Conservation (phyloP, 106 monocot genomes). For the Acorus gramineus region DNA sequence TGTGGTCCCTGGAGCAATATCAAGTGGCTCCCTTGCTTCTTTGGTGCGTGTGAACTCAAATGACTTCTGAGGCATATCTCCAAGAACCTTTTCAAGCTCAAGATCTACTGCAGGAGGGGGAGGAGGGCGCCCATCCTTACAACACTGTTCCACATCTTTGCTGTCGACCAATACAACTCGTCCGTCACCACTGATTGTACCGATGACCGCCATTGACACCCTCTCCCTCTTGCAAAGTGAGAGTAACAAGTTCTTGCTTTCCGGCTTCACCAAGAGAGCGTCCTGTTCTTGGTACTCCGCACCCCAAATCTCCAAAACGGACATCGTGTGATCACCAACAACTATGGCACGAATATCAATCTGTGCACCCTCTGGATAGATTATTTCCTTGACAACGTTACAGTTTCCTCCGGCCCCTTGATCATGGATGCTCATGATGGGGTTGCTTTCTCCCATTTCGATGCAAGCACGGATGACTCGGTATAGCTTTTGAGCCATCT, state of each 20-base stretch:
- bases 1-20: slow-evolving; percentile 59
- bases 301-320: slow-evolving; percentile 95
- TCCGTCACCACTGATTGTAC: slow-evolving; percentile 63
- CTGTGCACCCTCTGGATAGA: slow-evolving; percentile 91
- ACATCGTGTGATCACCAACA: slow-evolving; percentile 93
- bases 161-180: slow-evolving; percentile 61
- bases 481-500: slow-evolving; percentile 98
- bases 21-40: slow-evolving; percentile 29
- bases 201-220: slow-evolving; percentile 91
- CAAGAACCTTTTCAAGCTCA: slow-evolving; percentile 88
- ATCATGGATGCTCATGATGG: slow-evolving; percentile 95
- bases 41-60: slow-evolving; percentile 54
- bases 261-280: slow-evolving; percentile 71
- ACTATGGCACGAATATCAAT: slow-evolving; percentile 74
- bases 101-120: slow-evolving; percentile 75
- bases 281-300: slow-evolving; percentile 99
- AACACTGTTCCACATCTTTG: slow-evolving; percentile 27
- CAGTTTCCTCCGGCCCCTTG: slow-evolving; percentile 98
- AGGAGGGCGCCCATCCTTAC: slow-evolving; percentile 29
- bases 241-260: slow-evolving; percentile 39
- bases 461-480: slow-evolving; percentile 80
- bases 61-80: slow-evolving; percentile 91
- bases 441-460: slow-evolving; percentile 83
- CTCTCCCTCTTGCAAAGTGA: slow-evolving; percentile 77
- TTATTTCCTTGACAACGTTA: slow-evolving; percentile 96